Base-by-base conservation (phyloP, 148 eudicot species). In the Polygonum aviculare region DNA sequence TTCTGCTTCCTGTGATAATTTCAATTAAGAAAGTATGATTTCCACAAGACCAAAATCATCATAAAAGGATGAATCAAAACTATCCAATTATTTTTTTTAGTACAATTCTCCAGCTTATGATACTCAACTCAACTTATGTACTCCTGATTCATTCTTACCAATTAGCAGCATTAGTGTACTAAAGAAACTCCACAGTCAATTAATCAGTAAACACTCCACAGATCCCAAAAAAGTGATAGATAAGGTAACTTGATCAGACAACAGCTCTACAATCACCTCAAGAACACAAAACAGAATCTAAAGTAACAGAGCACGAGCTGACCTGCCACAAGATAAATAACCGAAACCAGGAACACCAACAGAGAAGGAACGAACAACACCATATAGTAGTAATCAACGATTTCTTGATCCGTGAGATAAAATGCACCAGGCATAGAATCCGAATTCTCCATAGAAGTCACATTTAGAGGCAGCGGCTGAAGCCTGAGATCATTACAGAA, bases 331-430 rank as follows among this genome's bases (percentile, higher is more conserved):
- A 93, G 88, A 79, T 84, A 91, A 33, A 78, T 77, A 41, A 74
- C 80, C 2, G 98, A 88, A 12, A 72, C 85, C 2, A 63, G 38
- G 63, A 90, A 89, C 77, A 91, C 69, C 75, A 90, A 39, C 74
- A 75, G 65, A 0, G 97, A 85, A 52, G 98, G 98, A 47, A 93
- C 19, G 69, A 93, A 93, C 82, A 91, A 80, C 78, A 91, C 91
- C 89, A 87, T 87, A 83, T 88, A 88, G 77, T 80, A 93, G 63
- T 87, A 93, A 86, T 91, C 97, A 69, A 88, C 94, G 55, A 94
- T 91, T 77, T 91, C 91, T 75, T 91, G 93, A 86, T 93, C 93
- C 74, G 98, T 91, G 22, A 93, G 82, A 75, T 79, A 89, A 81
- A 94, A 94, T 16, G 98, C 97, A 1, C 92, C 88, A 0, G 86